phyloP scores from a whole-genome alignment of 2,329 filamentous ascomycete genomes.

The Fusarium transvaalense region DNA sequence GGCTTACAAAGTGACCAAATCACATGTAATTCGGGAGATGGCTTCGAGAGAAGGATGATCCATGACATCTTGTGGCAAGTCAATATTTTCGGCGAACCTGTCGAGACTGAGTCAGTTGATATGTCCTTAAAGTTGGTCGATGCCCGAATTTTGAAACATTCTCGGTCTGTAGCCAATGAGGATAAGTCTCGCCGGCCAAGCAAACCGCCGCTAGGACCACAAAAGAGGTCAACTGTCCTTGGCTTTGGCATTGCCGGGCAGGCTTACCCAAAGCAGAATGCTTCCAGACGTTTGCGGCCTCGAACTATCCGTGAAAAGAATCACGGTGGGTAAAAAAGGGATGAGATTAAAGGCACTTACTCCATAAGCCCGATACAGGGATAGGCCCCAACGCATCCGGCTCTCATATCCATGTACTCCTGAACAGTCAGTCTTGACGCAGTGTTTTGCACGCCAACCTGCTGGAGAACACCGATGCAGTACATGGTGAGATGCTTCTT shows the following conservation, averaged over 20 bases:
- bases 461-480: slow-evolving; percentile 25
- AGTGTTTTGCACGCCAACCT: slow-evolving; percentile 21
- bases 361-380: slow-evolving; percentile 32
- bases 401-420: slow-evolving; percentile 34
- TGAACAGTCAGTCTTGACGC: slow-evolving; percentile 6
- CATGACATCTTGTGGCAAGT: slow-evolving; percentile 29
- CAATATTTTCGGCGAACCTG: slow-evolving; percentile 28
- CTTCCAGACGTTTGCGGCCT: background rate
- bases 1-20: slow-evolving; percentile 22
- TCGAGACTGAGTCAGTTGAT: slow-evolving; percentile 1
- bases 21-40: slow-evolving; percentile 28
- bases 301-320: background rate
- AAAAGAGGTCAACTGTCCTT: background rate
- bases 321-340: slow-evolving; percentile 1
- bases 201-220: background rate
- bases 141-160: background rate
- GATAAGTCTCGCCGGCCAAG: background rate
- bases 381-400: slow-evolving; percentile 28
- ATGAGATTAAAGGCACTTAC: slow-evolving; percentile 19
- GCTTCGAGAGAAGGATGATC: slow-evolving; percentile 24
- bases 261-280: background rate
- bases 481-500: slow-evolving; percentile 34
- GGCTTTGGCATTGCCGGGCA: background rate
- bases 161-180: slow-evolving; percentile 1
- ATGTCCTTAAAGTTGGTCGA: background rate